Evolutionary conservation across 140 eudicot genomes (phyloP), one percentile per base, ranked within the genome.

Genomic region (Oenanthe javanica): DNA sequence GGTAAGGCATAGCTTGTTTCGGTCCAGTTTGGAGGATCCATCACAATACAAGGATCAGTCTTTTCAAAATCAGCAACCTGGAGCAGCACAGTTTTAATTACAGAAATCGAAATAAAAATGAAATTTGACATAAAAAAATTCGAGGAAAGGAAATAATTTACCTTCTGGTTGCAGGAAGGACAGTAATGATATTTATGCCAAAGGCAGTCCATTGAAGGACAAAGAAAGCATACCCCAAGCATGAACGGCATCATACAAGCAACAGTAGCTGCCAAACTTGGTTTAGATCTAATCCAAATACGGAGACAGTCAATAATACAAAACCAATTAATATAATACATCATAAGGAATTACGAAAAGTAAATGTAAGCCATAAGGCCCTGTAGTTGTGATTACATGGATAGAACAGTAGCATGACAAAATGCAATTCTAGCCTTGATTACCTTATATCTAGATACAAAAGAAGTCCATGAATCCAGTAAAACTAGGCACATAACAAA

Each of bases 151-250:
- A 49, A 14, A 18, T 16, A 18, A 14, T 67, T 12, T 82, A 94
- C 99, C 99, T 92, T 92, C 89, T 90, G 88, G n/a, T 83, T 85
- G 83, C 99, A 95, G 77, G 86, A 86, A 21, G 99, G 99, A 79
- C 99, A 95, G 57, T 88, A 95, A 82, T 95, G 99, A 85, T 87
- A 95, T 66, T 95, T 95, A 84, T 95, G 99, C 99, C 99, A 95
- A 66, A 95, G 97, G 86, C 99, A 95, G 82, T 95, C 96, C 99
- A 92, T 95, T 40, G 87, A 84, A 76, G 99, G 99, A 80, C 91
- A 95, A 48, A 95, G 97, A 91, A 92, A 95, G 89, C 99, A 95
- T 50, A 92, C 70, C 59, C 99, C 99, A 77, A 92, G 91, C 92
- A 92, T 86, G 83, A 92, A 63, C 4, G 99, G 95, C 91, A 88